Evolutionary conservation across 177 flowering plant genomes (phyloP).

Genomic region (Vitis hybrid): DNA sequence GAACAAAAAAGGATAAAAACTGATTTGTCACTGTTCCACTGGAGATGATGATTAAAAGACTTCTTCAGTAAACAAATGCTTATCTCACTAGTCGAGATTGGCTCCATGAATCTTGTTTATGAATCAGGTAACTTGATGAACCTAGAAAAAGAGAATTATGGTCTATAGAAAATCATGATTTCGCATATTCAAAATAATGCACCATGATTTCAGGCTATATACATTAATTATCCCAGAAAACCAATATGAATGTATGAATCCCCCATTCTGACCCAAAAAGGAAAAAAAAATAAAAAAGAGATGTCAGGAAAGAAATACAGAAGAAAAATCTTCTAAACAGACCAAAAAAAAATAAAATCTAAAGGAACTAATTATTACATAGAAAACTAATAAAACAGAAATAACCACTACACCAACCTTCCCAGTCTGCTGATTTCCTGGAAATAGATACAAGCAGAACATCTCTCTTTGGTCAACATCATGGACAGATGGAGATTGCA

Average conservation of each 20-base stretch:
- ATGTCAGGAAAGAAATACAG: not conserved
- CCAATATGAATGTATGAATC: not conserved
- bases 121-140: no score
- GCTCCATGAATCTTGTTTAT: no score
- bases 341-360: no score
- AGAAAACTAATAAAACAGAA: not conserved
- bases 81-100: no score
- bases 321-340: not conserved
- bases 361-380: no score
- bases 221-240: not conserved
- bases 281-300: not conserved
- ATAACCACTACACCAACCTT: slow-evolving; percentile 45
- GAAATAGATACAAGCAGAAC: slow-evolving; percentile 71
- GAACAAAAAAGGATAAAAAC: no score
- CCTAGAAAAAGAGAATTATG: not conserved
- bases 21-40: no score
- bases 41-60: no score
- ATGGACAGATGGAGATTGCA: slow-evolving; percentile 69
- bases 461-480: slow-evolving; percentile 86
- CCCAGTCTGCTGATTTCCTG: slow-evolving; percentile 43
- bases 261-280: no score
- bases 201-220: no score
- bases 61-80: no score
- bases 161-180: not conserved
- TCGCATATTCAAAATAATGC: not conserved